These are phyloP conservation scores for Hypoxylon sp. DNA, from an alignment of 2,329 filamentous ascomycete species.

Conservation along the genomic window DNA sequence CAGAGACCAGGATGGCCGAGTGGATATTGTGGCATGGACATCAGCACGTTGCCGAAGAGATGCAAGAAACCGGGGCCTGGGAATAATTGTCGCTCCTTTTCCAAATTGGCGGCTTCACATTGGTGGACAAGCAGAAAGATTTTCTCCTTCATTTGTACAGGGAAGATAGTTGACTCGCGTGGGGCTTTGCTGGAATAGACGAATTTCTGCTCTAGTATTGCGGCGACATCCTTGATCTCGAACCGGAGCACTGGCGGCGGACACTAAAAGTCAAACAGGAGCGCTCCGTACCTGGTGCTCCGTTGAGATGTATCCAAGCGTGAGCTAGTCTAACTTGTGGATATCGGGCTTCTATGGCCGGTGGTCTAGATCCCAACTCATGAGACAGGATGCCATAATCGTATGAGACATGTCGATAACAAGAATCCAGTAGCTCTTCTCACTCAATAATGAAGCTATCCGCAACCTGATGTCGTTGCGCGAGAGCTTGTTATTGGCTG, in stretches of 20 bases:
- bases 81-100: background rate
- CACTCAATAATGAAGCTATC: slow-evolving; percentile 26
- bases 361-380: slow-evolving; percentile 1
- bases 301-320: slow-evolving; percentile 9
- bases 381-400: slow-evolving; percentile 8
- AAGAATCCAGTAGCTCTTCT: background rate
- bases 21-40: background rate
- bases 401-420: slow-evolving; percentile 4
- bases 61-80: background rate
- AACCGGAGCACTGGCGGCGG: slow-evolving; percentile 4
- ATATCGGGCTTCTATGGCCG: background rate
- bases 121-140: background rate
- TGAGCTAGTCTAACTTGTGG: background rate
- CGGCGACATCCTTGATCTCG: slow-evolving; percentile 19
- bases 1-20: background rate
- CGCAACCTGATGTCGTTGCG: slow-evolving; percentile 22
- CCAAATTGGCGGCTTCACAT: background rate
- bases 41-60: slow-evolving; percentile 9
- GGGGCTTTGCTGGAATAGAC: background rate
- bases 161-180: slow-evolving; percentile 1
- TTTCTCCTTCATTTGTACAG: slow-evolving; percentile 7
- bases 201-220: slow-evolving; percentile 8
- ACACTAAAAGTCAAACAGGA: background rate
- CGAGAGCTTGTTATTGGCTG: slow-evolving; percentile 17
- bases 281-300: background rate